Evolutionary conservation across 129 eudicot species (phyloP).

Genomic region (Centella asiatica): DNA sequence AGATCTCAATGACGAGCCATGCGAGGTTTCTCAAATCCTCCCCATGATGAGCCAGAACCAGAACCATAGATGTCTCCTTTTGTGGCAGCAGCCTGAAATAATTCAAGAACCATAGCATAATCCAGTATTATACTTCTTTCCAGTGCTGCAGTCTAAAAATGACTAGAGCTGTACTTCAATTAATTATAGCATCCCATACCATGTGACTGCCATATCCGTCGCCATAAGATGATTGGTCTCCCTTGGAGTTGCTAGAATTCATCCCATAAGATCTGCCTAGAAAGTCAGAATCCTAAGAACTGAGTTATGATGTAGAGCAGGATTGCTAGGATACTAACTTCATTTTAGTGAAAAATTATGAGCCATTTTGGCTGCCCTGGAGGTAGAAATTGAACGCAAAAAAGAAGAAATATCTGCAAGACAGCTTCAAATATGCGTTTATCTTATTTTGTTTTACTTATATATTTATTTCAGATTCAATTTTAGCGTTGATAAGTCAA

Average conservation of each 20-base stretch:
- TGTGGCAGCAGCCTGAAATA: conserved; percentile 58
- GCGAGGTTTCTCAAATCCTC: conserved; percentile 59
- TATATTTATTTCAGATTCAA: too few relatives aligned
- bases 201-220: conserved; percentile 47
- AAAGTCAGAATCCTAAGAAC: neutral
- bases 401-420: neutral
- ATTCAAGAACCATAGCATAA: conserved; percentile 12
- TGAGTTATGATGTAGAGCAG: neutral
- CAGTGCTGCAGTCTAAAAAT: neutral
- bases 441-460: too few relatives aligned
- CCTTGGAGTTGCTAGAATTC: conserved; percentile 40
- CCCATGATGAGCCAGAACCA: too few relatives aligned
- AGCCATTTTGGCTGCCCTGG: neutral
- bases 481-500: too few relatives aligned
- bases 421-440: too few relatives aligned
- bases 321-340: neutral
- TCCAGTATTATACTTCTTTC: neutral
- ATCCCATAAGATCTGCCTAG: conserved; percentile 66
- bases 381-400: neutral
- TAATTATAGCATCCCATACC: conserved; percentile 34
- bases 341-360: too few relatives aligned
- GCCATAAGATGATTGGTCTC: conserved; percentile 39
- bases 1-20: conserved; percentile 41
- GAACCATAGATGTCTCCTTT: conserved; percentile 59
- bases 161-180: neutral